Evolutionary conservation across 805 yeast genomes (phyloP), one percentile per base, ranked within the genome.

Genomic region (Candida dajiaensis): DNA sequence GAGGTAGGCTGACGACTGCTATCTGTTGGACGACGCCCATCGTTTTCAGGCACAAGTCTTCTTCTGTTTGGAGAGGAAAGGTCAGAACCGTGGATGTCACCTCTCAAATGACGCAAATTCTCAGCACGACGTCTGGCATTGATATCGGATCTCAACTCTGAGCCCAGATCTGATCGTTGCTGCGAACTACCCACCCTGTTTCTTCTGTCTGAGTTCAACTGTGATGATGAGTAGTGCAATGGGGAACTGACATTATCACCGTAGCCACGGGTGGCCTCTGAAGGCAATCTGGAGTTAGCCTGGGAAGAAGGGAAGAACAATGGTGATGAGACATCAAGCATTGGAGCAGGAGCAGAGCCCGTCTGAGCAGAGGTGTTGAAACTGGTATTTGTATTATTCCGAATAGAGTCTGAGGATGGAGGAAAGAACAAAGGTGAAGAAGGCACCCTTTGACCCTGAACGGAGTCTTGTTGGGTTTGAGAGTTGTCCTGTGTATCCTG

Each of bases 61-160:
- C 89, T 69, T 49, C 80, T 67, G 61, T 73, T 71, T 28, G 94
- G 89, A 3, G 95, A 81, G 0, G 88, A 77, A 16, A 77, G 65
- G 46, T 86, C 95, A 0, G 83, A 72, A 0, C 83, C 77, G 60
- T 83, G 83, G 43, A 89, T 72, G 61, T 89, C 96, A 55, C 94
- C 89, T 68, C 97, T 78, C 46, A 80, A 71, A 41, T 71, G 69
- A 37, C 84, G 72, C 47, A 73, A 63, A 29, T 64, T 73, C 43
- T 81, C 71, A 42, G 74, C 76, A 53, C 75, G 67, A 52, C 66
- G 55, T 53, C 61, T 48, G 13, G 61, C 54, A 6, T 61, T 51
- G 62, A 61, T 63, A 51, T 77, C 81, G 20, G 78, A 71, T 56
- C 83, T 68, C 33, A 67, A 48, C 44, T 74, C 71, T 7, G 70